Base-by-base conservation (phyloP, 169 alveolate species). In the Cystoisospora suis region DNA sequence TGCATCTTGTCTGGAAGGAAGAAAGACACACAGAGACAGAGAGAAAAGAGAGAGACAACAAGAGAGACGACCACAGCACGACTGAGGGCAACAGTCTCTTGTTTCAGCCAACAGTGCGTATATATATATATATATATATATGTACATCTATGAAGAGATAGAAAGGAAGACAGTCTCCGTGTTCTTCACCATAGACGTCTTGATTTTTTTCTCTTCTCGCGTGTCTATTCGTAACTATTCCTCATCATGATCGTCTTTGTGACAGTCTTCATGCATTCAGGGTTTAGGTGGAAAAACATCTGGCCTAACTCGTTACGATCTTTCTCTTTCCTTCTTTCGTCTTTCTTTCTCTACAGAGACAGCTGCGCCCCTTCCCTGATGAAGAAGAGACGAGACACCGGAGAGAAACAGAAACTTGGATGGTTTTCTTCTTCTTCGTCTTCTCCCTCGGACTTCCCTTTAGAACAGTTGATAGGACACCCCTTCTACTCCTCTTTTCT, bases 391-490 rank as follows among this genome's bases (percentile, higher is more conserved):
- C 12, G 65, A 53, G 23, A 53, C 12, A 53, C 29, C 12, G 65
- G 23, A 23, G 65, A 53, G 23, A 23, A 53, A 53, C 29, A 53
- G 65, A 12, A 53, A 23, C 65, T 15, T 12, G 65, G 29, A 23
- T 12, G 65, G n/a, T n/a, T n/a, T n/a, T n/a, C n/a, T n/a, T n/a
- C 3, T 65, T 65, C 77, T 20, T 32, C 53, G n/a, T n/a, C 83
- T 29, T 72, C 83, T 4, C 83, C 83, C 38, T 72, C 42, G 36
- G 83, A 40, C 5, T 72, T 72, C 32, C 83, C 83, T 46, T 56
- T 38, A 4, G 23, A n/a, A 53, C 83, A 40, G 6, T 56, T 72
- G 23, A 34, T 38, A 6, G 83, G 83, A 4, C 53, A 40, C 45
- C 32, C 56, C 17, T 72, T 38, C 45, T 72, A 27, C 83, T 72